phyloP scores from a whole-genome alignment of 306 rosid genomes.

The Gynostemma pentaphyllum region DNA sequence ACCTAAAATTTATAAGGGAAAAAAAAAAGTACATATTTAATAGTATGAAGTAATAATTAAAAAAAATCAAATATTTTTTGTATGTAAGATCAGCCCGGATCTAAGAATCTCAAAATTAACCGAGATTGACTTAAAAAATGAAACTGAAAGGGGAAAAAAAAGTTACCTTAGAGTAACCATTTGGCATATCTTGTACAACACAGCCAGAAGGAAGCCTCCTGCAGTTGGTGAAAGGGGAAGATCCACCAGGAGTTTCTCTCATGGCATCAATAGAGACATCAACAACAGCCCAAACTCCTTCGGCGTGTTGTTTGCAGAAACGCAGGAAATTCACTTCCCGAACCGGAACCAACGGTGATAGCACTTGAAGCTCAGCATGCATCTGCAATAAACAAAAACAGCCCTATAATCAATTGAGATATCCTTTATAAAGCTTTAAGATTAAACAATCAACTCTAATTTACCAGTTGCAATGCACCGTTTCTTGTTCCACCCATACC shows the following conservation, averaged over 20 bases:
- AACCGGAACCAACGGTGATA: conserved; percentile 84
- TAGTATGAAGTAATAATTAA: no score
- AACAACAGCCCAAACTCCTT: conserved; percentile 95
- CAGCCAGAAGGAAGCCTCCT: conserved; percentile 97
- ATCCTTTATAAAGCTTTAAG: no score
- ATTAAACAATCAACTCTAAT: not conserved
- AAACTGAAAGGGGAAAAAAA: no score
- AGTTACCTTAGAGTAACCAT: conserved; percentile 96
- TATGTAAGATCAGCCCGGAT: no score
- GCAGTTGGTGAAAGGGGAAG: conserved; percentile 38
- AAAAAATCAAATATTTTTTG: no score
- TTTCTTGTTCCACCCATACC: conserved; percentile 88
- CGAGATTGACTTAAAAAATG: no score
- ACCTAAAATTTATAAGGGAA: no score
- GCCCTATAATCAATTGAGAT: no score
- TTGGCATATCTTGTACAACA: conserved; percentile 96
- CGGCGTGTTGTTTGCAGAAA: conserved; percentile 93
- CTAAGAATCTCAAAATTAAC: no score
- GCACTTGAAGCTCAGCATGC: conserved; percentile 94
- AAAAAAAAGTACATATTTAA: no score
- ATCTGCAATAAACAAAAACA: conserved; percentile 33
- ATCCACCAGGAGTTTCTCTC: conserved; percentile 26
- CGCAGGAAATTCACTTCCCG: conserved; percentile 72
- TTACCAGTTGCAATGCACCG: conserved; percentile 80
- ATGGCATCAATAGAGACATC: conserved; percentile 66